A percentile compares a stretch with the other conserved stretches of the same genome.
phyloP scores from a whole-genome alignment of 163 green algal species.

The Chlorella variabilis region DNA sequence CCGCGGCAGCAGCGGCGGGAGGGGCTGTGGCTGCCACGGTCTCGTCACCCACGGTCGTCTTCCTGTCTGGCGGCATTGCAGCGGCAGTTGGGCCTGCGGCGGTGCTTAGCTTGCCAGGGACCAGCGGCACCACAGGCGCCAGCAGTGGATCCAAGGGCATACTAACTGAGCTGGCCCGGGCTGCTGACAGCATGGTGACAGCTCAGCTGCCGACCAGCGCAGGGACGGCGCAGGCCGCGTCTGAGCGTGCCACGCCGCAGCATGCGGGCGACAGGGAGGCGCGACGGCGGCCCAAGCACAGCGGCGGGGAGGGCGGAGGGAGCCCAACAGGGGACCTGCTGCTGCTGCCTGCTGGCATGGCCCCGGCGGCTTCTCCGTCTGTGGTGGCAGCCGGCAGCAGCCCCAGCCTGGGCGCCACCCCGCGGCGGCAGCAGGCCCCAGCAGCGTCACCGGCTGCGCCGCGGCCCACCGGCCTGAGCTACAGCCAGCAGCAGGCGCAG shows the following conservation, averaged over 20 bases:
- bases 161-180: slow-evolving; percentile 33
- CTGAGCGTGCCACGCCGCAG: background rate
- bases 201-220: background rate
- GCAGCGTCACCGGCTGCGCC: background rate
- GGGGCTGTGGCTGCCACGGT: too few species aligned
- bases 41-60: background rate
- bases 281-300: background rate
- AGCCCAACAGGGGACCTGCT: slow-evolving; percentile 28
- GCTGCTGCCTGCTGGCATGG: slow-evolving; percentile 12
- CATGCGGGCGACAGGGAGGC: background rate
- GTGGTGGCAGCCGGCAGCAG: slow-evolving; percentile 19
- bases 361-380: background rate
- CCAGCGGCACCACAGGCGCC: too few species aligned
- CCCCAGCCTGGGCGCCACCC: background rate
- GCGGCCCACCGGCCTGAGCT: background rate
- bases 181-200: slow-evolving; percentile 28
- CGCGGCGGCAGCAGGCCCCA: background rate
- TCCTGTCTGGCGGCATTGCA: background rate
- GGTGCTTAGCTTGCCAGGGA: slow-evolving; percentile 16
- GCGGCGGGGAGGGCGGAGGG: background rate
- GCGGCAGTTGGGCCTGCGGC: background rate
- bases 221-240: background rate
- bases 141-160: slow-evolving; percentile 25
- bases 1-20: background rate
- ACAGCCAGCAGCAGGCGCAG: background rate